Conservation (phyloP, 164 flowering plant species). For the Vitis rupestris region DNA sequence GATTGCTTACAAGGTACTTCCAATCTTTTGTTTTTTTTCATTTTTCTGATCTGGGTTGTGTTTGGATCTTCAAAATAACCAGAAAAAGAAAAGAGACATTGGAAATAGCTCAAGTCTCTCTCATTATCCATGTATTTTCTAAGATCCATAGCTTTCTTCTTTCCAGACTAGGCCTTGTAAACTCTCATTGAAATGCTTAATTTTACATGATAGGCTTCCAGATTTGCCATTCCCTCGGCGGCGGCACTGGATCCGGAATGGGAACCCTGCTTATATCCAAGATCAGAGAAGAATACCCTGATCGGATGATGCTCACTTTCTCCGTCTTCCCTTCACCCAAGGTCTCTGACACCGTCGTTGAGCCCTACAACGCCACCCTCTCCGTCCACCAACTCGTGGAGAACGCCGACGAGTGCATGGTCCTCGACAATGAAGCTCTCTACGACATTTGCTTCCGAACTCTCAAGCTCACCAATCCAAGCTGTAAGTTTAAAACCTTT, state of each 20-base stretch:
- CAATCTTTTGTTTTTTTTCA: conserved; percentile 2
- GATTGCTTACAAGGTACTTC: conserved; percentile 54
- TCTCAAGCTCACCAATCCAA: conserved; percentile 66
- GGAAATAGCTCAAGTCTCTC: too few species aligned
- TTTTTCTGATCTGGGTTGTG: too few species aligned
- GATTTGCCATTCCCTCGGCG: conserved; percentile 64
- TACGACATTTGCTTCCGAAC: conserved; percentile 69
- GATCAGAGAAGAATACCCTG: conserved; percentile 66
- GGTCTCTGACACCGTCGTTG: conserved; percentile 69
- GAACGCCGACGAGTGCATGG: conserved; percentile 74
- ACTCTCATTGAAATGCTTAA: too few species aligned
- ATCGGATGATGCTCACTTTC: conserved; percentile 69
- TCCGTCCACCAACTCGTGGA: conserved; percentile 70
- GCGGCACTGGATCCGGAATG: conserved; percentile 75
- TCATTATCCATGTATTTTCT: too few species aligned
- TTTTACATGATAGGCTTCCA: conserved; percentile 44
- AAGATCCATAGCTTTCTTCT: too few species aligned
- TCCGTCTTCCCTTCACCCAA: conserved; percentile 68
- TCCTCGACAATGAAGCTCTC: conserved; percentile 69
- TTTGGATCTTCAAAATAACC: too few species aligned
- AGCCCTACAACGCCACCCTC: conserved; percentile 71
- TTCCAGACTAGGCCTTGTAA: too few species aligned
- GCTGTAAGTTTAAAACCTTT: conserved; percentile 40
- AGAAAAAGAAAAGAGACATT: too few species aligned
- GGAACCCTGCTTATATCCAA: conserved; percentile 60